A percentile compares a stretch with the other conserved stretches of the same genome.
Conservation (phyloP, 768 basidiomycete genomes). For the Mycena rosella region DNA sequence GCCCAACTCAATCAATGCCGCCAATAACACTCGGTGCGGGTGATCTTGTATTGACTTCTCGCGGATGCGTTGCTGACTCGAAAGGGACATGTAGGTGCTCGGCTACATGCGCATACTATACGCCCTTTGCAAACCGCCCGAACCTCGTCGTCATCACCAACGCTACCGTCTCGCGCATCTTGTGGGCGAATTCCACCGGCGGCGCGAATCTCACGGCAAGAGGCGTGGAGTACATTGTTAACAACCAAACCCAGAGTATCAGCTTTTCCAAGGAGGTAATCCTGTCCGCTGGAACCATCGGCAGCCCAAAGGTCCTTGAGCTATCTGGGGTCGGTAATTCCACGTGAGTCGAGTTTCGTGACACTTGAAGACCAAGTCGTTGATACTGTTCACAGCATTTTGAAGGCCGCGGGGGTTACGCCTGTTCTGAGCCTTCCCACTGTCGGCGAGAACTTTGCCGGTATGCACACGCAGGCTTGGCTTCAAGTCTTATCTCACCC, state of each 20-base stretch:
- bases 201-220: constrained; percentile 52
- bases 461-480: too few relatives aligned
- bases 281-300: constrained; percentile 58
- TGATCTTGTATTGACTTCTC: not conserved
- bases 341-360: constrained; percentile 38
- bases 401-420: constrained; percentile 57
- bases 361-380: too few relatives aligned
- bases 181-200: constrained; percentile 47
- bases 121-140: constrained; percentile 44
- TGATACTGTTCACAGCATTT: constrained; percentile 44
- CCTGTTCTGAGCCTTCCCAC: constrained; percentile 59
- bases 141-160: constrained; percentile 71
- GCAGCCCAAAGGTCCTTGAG: constrained; percentile 53
- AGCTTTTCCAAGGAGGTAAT: constrained; percentile 67
- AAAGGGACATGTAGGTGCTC: constrained; percentile 38
- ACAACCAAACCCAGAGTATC: constrained; percentile 48
- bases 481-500: too few relatives aligned
- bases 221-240: constrained; percentile 60
- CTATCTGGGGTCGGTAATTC: constrained; percentile 50
- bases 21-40: constrained; percentile 47
- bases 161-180: constrained; percentile 65
- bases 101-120: constrained; percentile 47
- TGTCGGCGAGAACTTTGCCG: constrained; percentile 60
- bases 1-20: constrained; percentile 46
- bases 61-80: not conserved